A percentile compares a stretch with the other conserved stretches of the same genome.
Evolutionary conservation across 495 filamentous ascomycete species (phyloP).

Genomic region (Astrothelium subdiscretum): DNA sequence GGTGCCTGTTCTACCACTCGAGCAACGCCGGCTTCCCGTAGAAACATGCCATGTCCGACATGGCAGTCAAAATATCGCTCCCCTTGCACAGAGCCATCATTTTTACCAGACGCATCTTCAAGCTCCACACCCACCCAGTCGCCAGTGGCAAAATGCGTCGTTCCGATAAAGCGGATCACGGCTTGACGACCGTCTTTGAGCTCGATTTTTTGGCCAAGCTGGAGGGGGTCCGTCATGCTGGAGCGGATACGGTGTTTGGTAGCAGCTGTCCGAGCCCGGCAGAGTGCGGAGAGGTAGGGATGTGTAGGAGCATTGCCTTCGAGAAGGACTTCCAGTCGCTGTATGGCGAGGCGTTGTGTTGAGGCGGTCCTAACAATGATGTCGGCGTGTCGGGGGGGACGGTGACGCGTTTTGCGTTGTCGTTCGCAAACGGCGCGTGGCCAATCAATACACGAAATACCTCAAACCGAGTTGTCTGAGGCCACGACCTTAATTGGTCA

Average conservation of each 20-base stretch:
- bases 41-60: conserved; percentile 77
- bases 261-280: neutral
- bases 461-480: no score
- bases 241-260: neutral
- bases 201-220: conserved; percentile 49
- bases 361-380: neutral
- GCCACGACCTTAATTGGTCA: no score
- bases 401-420: no score
- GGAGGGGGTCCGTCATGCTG: conserved; percentile 15
- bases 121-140: conserved; percentile 91
- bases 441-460: no score
- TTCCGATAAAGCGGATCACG: conserved; percentile 69
- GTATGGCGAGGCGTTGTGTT: neutral
- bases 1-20: conserved; percentile 36
- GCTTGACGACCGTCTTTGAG: conserved; percentile 66
- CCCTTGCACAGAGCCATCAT: conserved; percentile 84
- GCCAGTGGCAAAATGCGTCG: conserved; percentile 64
- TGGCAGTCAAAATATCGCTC: conserved; percentile 83
- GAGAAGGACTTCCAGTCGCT: neutral
- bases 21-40: conserved; percentile 49
- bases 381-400: neutral
- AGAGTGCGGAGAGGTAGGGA: neutral
- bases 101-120: conserved; percentile 71
- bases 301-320: neutral
- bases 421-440: neutral